These are phyloP conservation scores for Friedmanniomyces simplex DNA, from an alignment of 495 filamentous ascomycete species.

Conservation along the genomic window DNA sequence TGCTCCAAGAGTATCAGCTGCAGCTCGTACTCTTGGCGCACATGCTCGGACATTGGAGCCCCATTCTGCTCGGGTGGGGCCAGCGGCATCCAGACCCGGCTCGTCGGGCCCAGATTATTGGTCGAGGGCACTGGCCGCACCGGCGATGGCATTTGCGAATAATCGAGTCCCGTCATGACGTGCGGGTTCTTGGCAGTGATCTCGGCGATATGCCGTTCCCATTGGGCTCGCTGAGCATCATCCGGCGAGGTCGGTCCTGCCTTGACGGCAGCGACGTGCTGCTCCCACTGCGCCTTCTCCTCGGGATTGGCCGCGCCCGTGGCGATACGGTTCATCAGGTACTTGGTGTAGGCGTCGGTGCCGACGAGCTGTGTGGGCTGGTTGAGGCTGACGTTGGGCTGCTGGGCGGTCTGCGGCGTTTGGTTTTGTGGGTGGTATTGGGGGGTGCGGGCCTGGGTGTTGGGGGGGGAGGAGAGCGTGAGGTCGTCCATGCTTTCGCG, in stretches of 20 bases:
- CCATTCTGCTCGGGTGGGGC: no score
- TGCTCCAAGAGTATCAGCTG: conserved; percentile 95
- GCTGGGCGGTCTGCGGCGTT: background rate
- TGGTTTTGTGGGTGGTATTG: background rate
- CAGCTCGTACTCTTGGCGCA: conserved; percentile 93
- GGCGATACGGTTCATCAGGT: conserved; percentile 10
- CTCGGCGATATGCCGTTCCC: background rate
- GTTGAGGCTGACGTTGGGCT: background rate
- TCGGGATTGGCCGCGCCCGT: conserved; percentile 2
- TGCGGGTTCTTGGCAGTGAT: background rate
- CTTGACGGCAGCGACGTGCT: conserved; percentile 1
- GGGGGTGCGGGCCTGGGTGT: background rate
- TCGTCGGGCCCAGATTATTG: no score
- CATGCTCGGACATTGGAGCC: no score
- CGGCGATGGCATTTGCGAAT: no score
- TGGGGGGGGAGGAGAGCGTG: background rate
- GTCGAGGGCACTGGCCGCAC: no score
- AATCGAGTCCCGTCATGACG: no score
- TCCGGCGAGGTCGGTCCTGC: background rate
- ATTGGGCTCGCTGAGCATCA: background rate
- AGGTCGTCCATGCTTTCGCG: conserved; percentile 8
- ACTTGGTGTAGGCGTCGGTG: conserved; percentile 7
- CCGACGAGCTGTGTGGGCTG: conserved; percentile 1
- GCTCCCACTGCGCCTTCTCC: background rate
- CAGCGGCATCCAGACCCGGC: no score